Evolutionary conservation across 495 filamentous ascomycete genomes (phyloP).

Genomic region (Pyronema omphalodes): DNA sequence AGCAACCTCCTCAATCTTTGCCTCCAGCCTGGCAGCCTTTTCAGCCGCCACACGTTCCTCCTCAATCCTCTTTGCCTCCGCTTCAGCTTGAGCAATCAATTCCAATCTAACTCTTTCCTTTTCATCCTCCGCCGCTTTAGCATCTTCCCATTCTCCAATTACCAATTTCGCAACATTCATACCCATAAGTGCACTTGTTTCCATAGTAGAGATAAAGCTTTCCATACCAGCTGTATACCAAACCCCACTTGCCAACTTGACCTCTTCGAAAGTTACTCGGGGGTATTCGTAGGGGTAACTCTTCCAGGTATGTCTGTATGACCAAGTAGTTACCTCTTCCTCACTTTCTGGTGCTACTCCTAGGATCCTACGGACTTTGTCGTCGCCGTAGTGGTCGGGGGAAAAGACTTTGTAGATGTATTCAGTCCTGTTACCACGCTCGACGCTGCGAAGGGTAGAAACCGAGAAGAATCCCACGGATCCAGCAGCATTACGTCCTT

Average conservation of each 20-base stretch:
- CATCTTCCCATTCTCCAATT: slow-evolving; percentile 39
- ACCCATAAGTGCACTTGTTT: slow-evolving; percentile 83
- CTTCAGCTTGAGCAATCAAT: too few species aligned
- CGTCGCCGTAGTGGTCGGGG: slow-evolving; percentile 35
- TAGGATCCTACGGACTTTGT: slow-evolving; percentile 6
- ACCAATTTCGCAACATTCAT: slow-evolving; percentile 79
- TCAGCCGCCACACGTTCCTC: too few species aligned
- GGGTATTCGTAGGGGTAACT: slow-evolving; percentile 73
- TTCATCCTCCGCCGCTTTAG: slow-evolving; percentile 14
- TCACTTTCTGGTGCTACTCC: not conserved
- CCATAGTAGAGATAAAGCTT: slow-evolving; percentile 93
- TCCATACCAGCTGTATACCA: slow-evolving; percentile 94
- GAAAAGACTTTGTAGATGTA: slow-evolving; percentile 96
- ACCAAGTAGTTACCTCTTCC: slow-evolving; percentile 50
- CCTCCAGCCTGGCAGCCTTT: too few species aligned
- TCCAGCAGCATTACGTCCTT: slow-evolving; percentile 40
- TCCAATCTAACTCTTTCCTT: too few species aligned
- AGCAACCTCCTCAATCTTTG: too few species aligned
- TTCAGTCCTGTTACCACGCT: slow-evolving; percentile 31
- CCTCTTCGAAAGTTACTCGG: slow-evolving; percentile 71
- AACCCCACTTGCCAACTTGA: slow-evolving; percentile 43
- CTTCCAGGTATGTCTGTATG: slow-evolving; percentile 55
- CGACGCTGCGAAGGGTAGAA: slow-evolving; percentile 40
- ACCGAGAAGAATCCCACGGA: slow-evolving; percentile 71
- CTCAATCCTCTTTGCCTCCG: too few species aligned